These are phyloP conservation scores for Globisporangium cederbergense DNA, from an alignment of 352 stramenopile genomes.

Conservation along the genomic window DNA sequence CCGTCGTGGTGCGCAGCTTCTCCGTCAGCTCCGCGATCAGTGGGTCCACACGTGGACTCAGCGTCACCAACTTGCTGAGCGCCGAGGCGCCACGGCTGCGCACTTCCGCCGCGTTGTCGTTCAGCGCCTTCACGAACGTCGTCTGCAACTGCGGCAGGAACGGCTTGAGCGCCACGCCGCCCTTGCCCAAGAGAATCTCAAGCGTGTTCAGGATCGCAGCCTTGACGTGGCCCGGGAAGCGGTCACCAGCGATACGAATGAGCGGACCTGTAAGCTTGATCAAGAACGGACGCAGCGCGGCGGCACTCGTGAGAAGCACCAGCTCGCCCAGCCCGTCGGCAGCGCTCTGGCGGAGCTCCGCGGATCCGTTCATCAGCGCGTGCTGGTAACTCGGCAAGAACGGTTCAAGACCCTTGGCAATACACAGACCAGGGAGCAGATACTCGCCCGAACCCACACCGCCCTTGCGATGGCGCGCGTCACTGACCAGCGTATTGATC, in stretches of 20 bases:
- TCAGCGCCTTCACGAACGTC: conserved; percentile 99
- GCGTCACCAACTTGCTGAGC: conserved; percentile 91
- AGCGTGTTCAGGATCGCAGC: conserved; percentile 97
- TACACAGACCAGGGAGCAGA: conserved; percentile 72
- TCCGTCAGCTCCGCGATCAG: conserved; percentile 95
- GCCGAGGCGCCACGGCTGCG: conserved; percentile 88
- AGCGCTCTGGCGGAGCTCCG: conserved; percentile 87
- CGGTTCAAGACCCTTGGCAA: conserved; percentile 92
- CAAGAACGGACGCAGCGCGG: conserved; percentile 93
- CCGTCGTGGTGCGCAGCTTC: conserved; percentile 57
- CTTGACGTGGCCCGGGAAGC: conserved; percentile 98
- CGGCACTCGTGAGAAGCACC: conserved; percentile 88
- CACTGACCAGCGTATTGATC: conserved; percentile 96
- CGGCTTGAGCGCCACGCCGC: conserved; percentile 95
- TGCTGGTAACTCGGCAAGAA: conserved; percentile 98
- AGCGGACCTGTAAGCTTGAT: conserved; percentile 97
- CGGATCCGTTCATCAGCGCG: conserved; percentile 94
- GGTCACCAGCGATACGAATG: conserved; percentile 99
- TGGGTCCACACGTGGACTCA: conserved; percentile 94
- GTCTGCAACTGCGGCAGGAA: conserved; percentile 99
- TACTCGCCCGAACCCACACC: conserved; percentile 76
- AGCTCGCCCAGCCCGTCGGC: conserved; percentile 96
- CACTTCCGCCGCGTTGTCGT: conserved; percentile 94
- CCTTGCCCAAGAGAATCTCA: conserved; percentile 96
- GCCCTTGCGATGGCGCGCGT: conserved; percentile 93